Base-by-base conservation (phyloP, 2,329 filamentous ascomycete genomes). In the Aureobasidium subglaciale region DNA sequence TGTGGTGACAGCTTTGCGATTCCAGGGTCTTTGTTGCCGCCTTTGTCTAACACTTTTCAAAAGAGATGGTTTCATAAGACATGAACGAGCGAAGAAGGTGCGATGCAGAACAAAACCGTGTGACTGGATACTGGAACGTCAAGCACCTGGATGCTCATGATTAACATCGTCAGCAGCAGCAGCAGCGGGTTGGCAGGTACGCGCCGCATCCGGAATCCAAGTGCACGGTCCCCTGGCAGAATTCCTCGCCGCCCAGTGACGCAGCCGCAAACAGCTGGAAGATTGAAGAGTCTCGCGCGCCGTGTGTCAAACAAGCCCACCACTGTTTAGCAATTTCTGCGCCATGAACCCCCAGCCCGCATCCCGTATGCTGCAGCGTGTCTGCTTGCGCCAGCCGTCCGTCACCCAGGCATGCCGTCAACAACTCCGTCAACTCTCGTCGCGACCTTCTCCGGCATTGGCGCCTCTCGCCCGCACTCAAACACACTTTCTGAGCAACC, bases 381-480 rank as follows among this genome's bases (percentile, higher is more conserved):
- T 20, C 29, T 42, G 29, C 29, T 29, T 54, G 27, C 37, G 38
- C 20, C 50, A 54, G 25, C 8, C 50, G 3, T 5, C 35, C 10
- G 3, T 54, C 37, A n/a, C 50, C 2, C 50, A 54, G 9, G 2
- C 29, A 18, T 54, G 27, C 22, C 50, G 38, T 20, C 50, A 34
- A 8, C 50, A 54, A 10, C 32, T 43, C 30, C 50, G 50, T 16
- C 50, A 35, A 15, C 29, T 54, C 29, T 54, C 50, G 18, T 42
- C 29, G 29, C 50, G 29, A 11, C 37, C 50, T 24, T 38, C 46
- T 22, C 10, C 59, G 35, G 16, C 53, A 55, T 56, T 55, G 46
- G 50, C 59, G 50, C 56, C 55, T 34, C 56, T 59, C 50, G 57
- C 57, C 54, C 56, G 56, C 60, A 50, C 56, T 8, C 24, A n/a